Evolutionary conservation across 139 green algal genomes (phyloP).

Genomic region (Chlorokybus atmophyticus): DNA sequence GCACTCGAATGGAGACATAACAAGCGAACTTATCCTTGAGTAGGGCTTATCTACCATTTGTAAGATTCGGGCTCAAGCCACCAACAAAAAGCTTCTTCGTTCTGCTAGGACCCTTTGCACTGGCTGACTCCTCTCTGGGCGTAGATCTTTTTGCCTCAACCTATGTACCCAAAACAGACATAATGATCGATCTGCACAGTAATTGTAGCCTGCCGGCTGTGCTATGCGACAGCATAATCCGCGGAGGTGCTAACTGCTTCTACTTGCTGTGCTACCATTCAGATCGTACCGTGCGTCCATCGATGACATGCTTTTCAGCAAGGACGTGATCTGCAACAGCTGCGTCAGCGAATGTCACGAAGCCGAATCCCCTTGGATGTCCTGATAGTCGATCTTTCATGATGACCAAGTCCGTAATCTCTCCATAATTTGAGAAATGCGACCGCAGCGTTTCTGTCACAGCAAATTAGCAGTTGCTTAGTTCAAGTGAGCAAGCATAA

Average conservation of each 20-base stretch:
- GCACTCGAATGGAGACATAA: not conserved
- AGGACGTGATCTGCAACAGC: conserved; percentile 73
- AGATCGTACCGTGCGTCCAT: conserved; percentile 26
- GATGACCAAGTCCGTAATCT: conserved; percentile 71
- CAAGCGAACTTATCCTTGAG: too few species aligned
- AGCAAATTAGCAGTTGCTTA: not conserved
- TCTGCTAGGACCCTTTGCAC: conserved; percentile 7
- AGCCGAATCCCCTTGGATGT: conserved; percentile 87
- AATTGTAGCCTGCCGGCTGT: too few species aligned
- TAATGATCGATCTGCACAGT: too few species aligned
- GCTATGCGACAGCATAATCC: too few species aligned
- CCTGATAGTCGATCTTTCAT: conserved; percentile 92
- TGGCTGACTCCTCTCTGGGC: conserved; percentile 19
- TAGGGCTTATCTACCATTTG: conserved; percentile 22
- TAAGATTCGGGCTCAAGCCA: conserved; percentile 14
- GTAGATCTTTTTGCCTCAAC: conserved; percentile 29
- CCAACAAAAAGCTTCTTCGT: conserved; percentile 33
- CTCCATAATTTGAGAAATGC: conserved; percentile 73
- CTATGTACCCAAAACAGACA: too few species aligned
- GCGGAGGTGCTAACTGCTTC: too few species aligned
- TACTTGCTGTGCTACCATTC: not conserved
- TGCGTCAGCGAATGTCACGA: conserved; percentile 82
- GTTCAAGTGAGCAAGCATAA: too few species aligned
- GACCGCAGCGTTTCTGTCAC: conserved; percentile 12
- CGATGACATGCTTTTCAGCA: conserved; percentile 28